phyloP scores from a whole-genome alignment of 345 rosid species.

The Gossypium ekmanianum region DNA sequence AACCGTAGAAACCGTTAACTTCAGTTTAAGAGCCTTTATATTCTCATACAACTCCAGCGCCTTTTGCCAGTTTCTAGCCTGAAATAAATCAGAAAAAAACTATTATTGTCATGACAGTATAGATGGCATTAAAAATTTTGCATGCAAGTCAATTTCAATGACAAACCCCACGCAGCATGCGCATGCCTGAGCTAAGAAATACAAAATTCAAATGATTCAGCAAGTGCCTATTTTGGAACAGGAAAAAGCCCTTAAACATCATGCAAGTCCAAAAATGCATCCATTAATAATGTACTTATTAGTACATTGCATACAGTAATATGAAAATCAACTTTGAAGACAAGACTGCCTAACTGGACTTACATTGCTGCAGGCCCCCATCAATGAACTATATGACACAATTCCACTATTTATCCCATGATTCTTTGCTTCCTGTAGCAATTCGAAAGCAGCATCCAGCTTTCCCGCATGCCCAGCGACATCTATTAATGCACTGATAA shows the following conservation, averaged over 20 bases:
- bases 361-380: slow-evolving; percentile 99
- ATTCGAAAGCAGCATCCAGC: slow-evolving; percentile 71
- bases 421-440: slow-evolving; percentile 57
- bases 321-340: slow-evolving; percentile 6
- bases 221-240: neutral
- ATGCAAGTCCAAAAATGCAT: neutral
- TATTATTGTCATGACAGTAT: neutral
- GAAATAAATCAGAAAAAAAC: slow-evolving; percentile 20
- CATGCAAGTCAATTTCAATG: neutral
- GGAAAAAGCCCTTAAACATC: slow-evolving; percentile 4
- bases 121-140: slow-evolving; percentile 1
- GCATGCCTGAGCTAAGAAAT: slow-evolving; percentile 1
- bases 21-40: slow-evolving; percentile 59
- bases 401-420: slow-evolving; percentile 62
- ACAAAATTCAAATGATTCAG: neutral
- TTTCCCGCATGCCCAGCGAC: slow-evolving; percentile 85
- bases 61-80: slow-evolving; percentile 89
- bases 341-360: slow-evolving; percentile 28
- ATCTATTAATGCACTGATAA: slow-evolving; percentile 81
- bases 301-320: neutral
- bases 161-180: neutral
- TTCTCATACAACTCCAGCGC: slow-evolving; percentile 72
- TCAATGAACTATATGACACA: slow-evolving; percentile 83
- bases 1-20: slow-evolving; percentile 72
- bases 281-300: neutral